A percentile compares a stretch with the other conserved stretches of the same genome.
Conservation (phyloP, 1,284 basidiomycete genomes). For the Termitomyces sp. region DNA sequence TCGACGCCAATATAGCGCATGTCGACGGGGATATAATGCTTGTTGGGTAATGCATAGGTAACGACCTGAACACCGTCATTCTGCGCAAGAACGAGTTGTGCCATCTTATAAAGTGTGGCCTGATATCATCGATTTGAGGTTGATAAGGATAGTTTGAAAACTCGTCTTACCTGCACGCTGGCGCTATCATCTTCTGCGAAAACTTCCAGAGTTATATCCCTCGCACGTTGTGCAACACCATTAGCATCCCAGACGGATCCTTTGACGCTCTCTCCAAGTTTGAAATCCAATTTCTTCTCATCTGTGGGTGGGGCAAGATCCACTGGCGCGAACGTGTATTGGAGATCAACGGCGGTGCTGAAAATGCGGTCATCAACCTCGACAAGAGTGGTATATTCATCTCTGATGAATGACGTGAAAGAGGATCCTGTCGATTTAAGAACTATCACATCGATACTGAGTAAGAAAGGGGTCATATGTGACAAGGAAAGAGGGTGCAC, state of each 20-base stretch:
- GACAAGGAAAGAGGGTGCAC: slow-evolving; percentile 32
- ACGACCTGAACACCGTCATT: slow-evolving; percentile 62
- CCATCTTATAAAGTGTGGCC: slow-evolving; percentile 92
- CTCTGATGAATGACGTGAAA: slow-evolving; percentile 79
- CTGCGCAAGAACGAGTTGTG: slow-evolving; percentile 63
- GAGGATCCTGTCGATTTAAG: slow-evolving; percentile 88
- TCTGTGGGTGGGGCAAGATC: slow-evolving; percentile 44
- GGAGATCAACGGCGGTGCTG: slow-evolving; percentile 76
- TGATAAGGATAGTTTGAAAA: not conserved
- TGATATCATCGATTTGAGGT: slow-evolving; percentile 23
- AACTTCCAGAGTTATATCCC: slow-evolving; percentile 68
- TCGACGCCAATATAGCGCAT: slow-evolving; percentile 55
- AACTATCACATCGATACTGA: slow-evolving; percentile 43
- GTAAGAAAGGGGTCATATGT: not conserved
- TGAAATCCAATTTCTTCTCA: slow-evolving; percentile 44
- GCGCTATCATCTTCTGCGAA: slow-evolving; percentile 89
- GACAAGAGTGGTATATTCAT: slow-evolving; percentile 81
- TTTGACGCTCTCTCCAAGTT: slow-evolving; percentile 29
- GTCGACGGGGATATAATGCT: slow-evolving; percentile 86
- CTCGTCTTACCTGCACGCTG: slow-evolving; percentile 71
- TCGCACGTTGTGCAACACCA: slow-evolving; percentile 51
- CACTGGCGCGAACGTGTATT: slow-evolving; percentile 59
- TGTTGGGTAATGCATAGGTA: slow-evolving; percentile 84
- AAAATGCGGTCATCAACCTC: slow-evolving; percentile 86
- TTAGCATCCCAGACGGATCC: slow-evolving; percentile 60